Evolutionary conservation across 2,329 filamentous ascomycete species (phyloP).

Genomic region (Fusarium verticillioides): DNA sequence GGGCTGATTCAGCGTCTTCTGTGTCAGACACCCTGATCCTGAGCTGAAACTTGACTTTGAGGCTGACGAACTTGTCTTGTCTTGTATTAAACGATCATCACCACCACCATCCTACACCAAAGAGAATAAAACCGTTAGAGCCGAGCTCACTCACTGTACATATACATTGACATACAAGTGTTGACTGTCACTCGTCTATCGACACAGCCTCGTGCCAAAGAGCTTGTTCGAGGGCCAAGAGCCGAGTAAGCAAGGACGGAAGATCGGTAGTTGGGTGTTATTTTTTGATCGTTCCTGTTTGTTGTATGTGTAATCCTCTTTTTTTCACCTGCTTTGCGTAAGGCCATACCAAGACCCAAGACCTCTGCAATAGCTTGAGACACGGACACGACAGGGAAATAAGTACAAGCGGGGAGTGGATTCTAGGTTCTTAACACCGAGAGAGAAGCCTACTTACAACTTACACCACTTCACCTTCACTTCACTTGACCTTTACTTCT

Average conservation of each 20-base stretch:
- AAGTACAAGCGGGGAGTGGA: constrained; percentile 20
- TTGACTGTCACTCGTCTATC: constrained; percentile 13
- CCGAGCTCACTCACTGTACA: background rate
- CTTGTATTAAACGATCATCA: background rate
- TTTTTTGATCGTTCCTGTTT: background rate
- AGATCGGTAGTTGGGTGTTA: constrained; percentile 13
- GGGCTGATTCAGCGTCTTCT: background rate
- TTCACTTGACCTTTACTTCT: background rate
- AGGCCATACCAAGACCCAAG: constrained; percentile 17
- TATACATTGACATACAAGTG: background rate
- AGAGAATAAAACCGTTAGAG: background rate
- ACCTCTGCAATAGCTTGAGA: constrained; percentile 13
- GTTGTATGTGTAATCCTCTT: background rate
- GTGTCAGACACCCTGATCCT: constrained; percentile 2
- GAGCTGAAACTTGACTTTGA: constrained; percentile 34
- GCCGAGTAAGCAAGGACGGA: constrained; percentile 1
- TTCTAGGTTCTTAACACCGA: constrained; percentile 1
- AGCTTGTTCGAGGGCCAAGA: constrained; percentile 20
- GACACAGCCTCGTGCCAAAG: constrained; percentile 28
- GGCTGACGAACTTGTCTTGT: constrained; percentile 19
- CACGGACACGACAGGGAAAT: constrained; percentile 13
- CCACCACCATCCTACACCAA: background rate
- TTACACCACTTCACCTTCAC: background rate
- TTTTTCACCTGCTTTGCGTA: background rate
- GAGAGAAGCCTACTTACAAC: background rate